Base-by-base conservation (phyloP, 805 yeast genomes). In the Nakazawaea molendinolei region DNA sequence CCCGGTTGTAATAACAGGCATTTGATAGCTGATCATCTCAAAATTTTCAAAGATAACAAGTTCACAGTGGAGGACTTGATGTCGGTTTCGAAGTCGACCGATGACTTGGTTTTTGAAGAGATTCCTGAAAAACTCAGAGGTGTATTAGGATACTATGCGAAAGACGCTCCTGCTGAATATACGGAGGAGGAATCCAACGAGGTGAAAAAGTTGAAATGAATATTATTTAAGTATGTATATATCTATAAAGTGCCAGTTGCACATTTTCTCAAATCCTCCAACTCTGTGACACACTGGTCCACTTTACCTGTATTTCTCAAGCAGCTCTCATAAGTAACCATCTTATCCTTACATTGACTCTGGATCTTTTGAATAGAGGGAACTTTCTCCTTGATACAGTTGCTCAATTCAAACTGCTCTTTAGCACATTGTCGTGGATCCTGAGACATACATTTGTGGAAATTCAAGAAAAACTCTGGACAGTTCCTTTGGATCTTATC, bases 1-100 rank as follows among this genome's bases (percentile, higher is more conserved):
- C 97, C 97, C 0, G 84, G 87, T 12, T 90, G 97, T 56, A 70
- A 80, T 45, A 79, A 74, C 51, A 74, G 96, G 45, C 97, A 90
- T 53, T 61, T 90, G 51, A 89, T 90, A 27, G 95, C 97, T 0
- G 97, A 90, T 53, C 89, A 82, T 52, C 59, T 82, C 41, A 79
- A 76, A 63, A 84, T 89, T 22, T 87, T 89, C 51, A 74, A 78
- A n/a, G 96, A 89, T 55, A 65, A 74, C 18, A 67, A 71, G 44
- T 71, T 85, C 48, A 86, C 81, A n/a, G 62, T 89, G 23, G 85
- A 86, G 51, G 95, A 89, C 38, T 79, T 86, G 5, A 54, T 89
- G 51, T 66, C 66, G 10, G 76, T 86, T 10, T 71, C 81, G 0
- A 70, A 74, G 9, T 69, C 71, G 4, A 64, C 83, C 0, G 74